Evolutionary conservation across 2,329 filamentous ascomycete genomes (phyloP).

Genomic region (Blumeriella jaapii): DNA sequence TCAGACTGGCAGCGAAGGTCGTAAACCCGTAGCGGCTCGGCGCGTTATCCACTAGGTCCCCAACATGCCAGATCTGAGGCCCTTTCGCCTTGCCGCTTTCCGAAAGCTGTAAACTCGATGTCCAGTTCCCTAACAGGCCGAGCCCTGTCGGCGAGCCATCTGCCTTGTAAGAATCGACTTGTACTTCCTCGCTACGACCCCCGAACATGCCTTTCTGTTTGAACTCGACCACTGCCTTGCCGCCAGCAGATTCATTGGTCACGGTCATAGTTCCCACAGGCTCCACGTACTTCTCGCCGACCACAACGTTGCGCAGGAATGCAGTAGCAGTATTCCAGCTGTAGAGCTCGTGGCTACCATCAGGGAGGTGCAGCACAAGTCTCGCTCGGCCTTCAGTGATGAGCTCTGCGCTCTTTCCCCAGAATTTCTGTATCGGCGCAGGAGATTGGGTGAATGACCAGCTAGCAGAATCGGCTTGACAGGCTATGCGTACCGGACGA

Average conservation of each 20-base stretch:
- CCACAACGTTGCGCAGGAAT: conserved; percentile 91
- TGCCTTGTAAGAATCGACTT: conserved; percentile 58
- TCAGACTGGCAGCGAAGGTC: conserved; percentile 71
- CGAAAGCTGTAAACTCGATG: conserved; percentile 54
- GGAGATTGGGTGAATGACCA: conserved; percentile 88
- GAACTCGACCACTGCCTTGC: conserved; percentile 80
- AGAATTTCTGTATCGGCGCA: conserved; percentile 89
- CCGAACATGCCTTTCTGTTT: conserved; percentile 96
- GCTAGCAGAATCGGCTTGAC: conserved; percentile 74
- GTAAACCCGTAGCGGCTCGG: conserved; percentile 80
- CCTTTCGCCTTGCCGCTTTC: conserved; percentile 49
- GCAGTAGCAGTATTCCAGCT: conserved; percentile 82
- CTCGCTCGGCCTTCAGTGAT: conserved; percentile 83
- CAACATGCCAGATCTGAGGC: conserved; percentile 67
- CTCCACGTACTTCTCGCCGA: conserved; percentile 96
- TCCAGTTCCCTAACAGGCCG: conserved; percentile 77
- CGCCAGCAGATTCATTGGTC: conserved; percentile 69
- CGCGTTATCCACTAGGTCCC: conserved; percentile 66
- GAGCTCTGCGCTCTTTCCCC: conserved; percentile 93
- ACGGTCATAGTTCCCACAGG: conserved; percentile 85
- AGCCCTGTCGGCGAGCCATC: conserved; percentile 55
- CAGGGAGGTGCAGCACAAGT: conserved; percentile 53
- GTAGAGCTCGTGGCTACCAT: conserved; percentile 69
- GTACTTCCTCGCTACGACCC: conserved; percentile 81
- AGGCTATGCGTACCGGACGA: conserved; percentile 82